phyloP scores from a whole-genome alignment of 2,329 filamentous ascomycete species.

The Penicillium olsonii region DNA sequence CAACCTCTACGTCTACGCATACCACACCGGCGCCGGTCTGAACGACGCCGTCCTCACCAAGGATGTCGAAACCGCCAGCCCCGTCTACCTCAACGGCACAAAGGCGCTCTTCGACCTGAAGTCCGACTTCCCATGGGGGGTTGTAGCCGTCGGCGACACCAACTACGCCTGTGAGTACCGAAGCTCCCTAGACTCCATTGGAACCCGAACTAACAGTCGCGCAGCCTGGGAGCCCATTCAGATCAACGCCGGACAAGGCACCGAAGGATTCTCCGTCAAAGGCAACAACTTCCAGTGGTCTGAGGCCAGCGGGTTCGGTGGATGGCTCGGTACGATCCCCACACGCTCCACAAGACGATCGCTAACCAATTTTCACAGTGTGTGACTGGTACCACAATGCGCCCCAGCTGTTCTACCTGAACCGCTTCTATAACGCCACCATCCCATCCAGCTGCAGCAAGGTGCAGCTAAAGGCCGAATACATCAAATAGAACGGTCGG shows the following conservation, averaged over 20 bases:
- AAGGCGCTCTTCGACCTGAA: constrained; percentile 31
- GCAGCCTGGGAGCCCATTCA: constrained; percentile 39
- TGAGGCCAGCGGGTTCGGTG: constrained; percentile 34
- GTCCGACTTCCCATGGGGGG: constrained; percentile 34
- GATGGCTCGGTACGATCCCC: constrained; percentile 39
- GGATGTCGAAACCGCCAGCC: constrained; percentile 23
- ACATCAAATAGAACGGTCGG: constrained; percentile 23
- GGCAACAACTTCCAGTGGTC: constrained; percentile 30
- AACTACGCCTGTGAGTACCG: constrained; percentile 39
- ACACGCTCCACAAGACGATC: background rate
- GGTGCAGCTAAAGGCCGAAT: constrained; percentile 32
- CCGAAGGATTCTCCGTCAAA: constrained; percentile 33
- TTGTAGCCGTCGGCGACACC: constrained; percentile 26
- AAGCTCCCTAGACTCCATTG: background rate
- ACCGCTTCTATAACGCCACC: constrained; percentile 21
- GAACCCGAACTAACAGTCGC: background rate
- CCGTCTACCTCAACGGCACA: constrained; percentile 38
- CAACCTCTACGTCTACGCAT: constrained; percentile 39
- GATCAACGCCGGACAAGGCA: constrained; percentile 39
- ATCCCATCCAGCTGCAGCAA: constrained; percentile 38
- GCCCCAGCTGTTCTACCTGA: constrained; percentile 43
- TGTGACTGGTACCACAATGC: constrained; percentile 44
- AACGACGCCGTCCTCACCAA: constrained; percentile 39
- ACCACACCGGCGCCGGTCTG: constrained; percentile 44
- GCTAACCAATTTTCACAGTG: constrained; percentile 27